Conservation (phyloP, 495 filamentous ascomycete genomes). For the Aspergillus asperescens region DNA sequence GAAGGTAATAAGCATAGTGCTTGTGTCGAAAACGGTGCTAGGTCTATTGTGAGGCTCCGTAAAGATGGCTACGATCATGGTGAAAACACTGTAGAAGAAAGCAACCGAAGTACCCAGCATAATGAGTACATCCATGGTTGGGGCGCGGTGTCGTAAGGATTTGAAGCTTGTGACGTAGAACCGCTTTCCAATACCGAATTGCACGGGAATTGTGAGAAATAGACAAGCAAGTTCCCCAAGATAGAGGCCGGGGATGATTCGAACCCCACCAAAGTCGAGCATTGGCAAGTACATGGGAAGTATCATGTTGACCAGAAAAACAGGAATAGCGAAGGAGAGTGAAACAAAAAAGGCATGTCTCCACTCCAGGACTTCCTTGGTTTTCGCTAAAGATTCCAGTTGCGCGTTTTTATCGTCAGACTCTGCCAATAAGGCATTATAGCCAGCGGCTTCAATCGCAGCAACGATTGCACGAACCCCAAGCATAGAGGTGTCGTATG, state of each 20-base stretch:
- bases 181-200: conserved; percentile 91
- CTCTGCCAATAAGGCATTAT: conserved; percentile 86
- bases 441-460: conserved; percentile 68
- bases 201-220: conserved; percentile 79
- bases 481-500: conserved; percentile 61
- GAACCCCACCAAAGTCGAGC: conserved; percentile 66
- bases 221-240: conserved; percentile 84
- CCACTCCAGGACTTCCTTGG: conserved; percentile 94
- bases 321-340: conserved; percentile 76
- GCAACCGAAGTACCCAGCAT: conserved; percentile 93
- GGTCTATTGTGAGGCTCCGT: conserved; percentile 67
- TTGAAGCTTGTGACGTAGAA: conserved; percentile 92
- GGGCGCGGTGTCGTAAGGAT: conserved; percentile 78
- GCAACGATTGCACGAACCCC: conserved; percentile 82
- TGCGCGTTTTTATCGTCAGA: conserved; percentile 95
- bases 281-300: conserved; percentile 70
- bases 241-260: conserved; percentile 68
- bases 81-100: conserved; percentile 91
- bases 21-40: conserved; percentile 90
- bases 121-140: conserved; percentile 97
- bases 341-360: conserved; percentile 70
- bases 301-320: conserved; percentile 90
- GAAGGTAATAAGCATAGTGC: conserved; percentile 98
- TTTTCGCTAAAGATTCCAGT: conserved; percentile 91
- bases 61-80: conserved; percentile 77